Conservation (phyloP, 768 basidiomycete species). For the Tephrocybe sp. region DNA sequence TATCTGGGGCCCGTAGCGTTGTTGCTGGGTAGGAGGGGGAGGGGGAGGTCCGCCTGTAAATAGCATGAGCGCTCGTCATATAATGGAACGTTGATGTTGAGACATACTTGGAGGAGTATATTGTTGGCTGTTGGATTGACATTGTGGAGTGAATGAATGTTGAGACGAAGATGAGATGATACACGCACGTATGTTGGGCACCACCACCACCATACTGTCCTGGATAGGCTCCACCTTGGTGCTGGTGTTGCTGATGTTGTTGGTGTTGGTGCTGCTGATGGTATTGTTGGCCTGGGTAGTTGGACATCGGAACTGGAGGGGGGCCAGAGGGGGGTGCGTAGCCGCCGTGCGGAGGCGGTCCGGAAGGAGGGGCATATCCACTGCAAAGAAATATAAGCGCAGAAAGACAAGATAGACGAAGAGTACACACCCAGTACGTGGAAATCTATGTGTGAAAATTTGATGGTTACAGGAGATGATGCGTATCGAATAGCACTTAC, state of each 20-base stretch:
- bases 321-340: slow-evolving; percentile 25
- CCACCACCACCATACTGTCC: slow-evolving; percentile 25
- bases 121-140: neutral
- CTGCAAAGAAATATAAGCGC: neutral
- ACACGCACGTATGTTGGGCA: slow-evolving; percentile 13
- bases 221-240: slow-evolving; percentile 23
- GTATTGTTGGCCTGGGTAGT: slow-evolving; percentile 43
- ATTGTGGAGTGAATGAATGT: neutral
- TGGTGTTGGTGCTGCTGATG: slow-evolving; percentile 42
- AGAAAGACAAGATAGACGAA: neutral
- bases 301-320: slow-evolving; percentile 30
- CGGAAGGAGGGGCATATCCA: slow-evolving; percentile 17
- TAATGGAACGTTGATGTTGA: neutral
- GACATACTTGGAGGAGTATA: slow-evolving; percentile 23
- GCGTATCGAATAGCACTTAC: slow-evolving; percentile 2
- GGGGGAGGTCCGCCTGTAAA: slow-evolving; percentile 41
- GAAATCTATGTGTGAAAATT: slow-evolving; percentile 1
- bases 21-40: slow-evolving; percentile 54
- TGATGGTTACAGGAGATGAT: neutral
- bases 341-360: slow-evolving; percentile 15
- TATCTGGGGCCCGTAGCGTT: slow-evolving; percentile 63
- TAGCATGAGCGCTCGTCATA: neutral
- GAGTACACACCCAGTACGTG: slow-evolving; percentile 7
- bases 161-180: neutral
- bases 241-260: slow-evolving; percentile 36